Conservation (phyloP, 768 basidiomycete genomes). For the Xerocomus potaroensis region DNA sequence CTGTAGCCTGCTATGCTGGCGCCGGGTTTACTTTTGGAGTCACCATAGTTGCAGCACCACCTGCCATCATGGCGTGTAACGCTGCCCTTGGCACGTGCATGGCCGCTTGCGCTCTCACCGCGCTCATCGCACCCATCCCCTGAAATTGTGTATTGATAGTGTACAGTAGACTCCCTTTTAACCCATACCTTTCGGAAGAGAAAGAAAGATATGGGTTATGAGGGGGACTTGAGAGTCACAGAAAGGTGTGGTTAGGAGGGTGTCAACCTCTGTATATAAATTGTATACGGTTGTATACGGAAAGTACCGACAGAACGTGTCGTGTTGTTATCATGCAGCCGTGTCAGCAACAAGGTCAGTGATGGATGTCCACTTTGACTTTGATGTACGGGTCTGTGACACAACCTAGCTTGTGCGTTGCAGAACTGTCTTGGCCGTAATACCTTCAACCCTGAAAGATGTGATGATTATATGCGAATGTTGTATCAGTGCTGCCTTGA, state of each 20-base stretch:
- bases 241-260: too few relatives aligned
- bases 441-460: slow-evolving; percentile 62
- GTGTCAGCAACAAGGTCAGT: too few relatives aligned
- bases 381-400: background rate
- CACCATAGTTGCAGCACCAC: slow-evolving; percentile 15
- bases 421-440: slow-evolving; percentile 61
- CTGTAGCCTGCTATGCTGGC: slow-evolving; percentile 17
- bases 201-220: too few relatives aligned
- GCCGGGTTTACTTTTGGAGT: slow-evolving; percentile 25
- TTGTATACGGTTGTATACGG: too few relatives aligned
- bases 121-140: slow-evolving; percentile 22
- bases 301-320: too few relatives aligned
- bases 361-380: too few relatives aligned
- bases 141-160: too few relatives aligned
- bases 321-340: too few relatives aligned
- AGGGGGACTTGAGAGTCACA: too few relatives aligned
- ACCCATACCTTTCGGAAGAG: too few relatives aligned
- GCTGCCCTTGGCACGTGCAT: slow-evolving; percentile 22
- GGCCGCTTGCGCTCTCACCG: slow-evolving; percentile 19
- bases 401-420: slow-evolving; percentile 51
- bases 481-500: slow-evolving; percentile 60
- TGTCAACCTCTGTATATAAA: too few relatives aligned
- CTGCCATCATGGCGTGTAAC: slow-evolving; percentile 24
- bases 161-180: too few relatives aligned
- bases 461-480: slow-evolving; percentile 44